phyloP scores from a whole-genome alignment of 306 rosid genomes.

The Ochetophila trinervis region DNA sequence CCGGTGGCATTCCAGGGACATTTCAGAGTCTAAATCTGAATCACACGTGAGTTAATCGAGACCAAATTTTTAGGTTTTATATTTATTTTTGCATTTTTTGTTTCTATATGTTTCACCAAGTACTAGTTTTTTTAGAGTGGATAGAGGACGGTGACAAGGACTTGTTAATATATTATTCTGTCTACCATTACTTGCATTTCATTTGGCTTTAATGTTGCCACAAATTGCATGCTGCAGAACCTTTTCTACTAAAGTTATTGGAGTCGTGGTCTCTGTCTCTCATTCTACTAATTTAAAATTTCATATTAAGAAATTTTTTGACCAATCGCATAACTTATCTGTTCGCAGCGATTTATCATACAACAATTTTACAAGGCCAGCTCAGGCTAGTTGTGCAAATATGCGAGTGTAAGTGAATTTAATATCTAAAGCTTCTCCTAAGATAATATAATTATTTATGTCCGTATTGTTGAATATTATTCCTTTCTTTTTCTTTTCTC shows the following conservation, averaged over 20 bases:
- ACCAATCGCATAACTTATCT: conserved; percentile 16
- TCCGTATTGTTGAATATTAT: neutral
- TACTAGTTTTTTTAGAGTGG: conserved; percentile 27
- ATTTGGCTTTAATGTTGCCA: neutral
- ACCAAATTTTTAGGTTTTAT: neutral
- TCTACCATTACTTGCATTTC: conserved; percentile 3
- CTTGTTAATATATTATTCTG: conserved; percentile 42
- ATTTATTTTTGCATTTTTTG: neutral
- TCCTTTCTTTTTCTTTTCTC: neutral
- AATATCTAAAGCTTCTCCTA: neutral
- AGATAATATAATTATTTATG: neutral
- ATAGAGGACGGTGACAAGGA: conserved; percentile 19
- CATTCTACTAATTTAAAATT: neutral
- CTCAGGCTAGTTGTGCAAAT: conserved; percentile 12
- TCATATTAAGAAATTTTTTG: neutral
- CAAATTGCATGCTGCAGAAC: neutral
- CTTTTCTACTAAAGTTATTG: neutral
- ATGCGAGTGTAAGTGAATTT: conserved; percentile 16
- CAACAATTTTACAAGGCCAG: conserved; percentile 56
- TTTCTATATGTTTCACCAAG: neutral
- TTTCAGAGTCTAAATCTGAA: conserved; percentile 15
- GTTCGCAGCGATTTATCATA: conserved; percentile 75
- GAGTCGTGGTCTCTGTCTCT: neutral
- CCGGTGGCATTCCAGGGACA: conserved; percentile 54
- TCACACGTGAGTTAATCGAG: conserved; percentile 45